Percentiles rank a stretch among this genome's conserved stretches.
These are phyloP conservation scores for Monosporozyma yasuniensis DNA, from an alignment of 805 yeast species.

Conservation along the genomic window DNA sequence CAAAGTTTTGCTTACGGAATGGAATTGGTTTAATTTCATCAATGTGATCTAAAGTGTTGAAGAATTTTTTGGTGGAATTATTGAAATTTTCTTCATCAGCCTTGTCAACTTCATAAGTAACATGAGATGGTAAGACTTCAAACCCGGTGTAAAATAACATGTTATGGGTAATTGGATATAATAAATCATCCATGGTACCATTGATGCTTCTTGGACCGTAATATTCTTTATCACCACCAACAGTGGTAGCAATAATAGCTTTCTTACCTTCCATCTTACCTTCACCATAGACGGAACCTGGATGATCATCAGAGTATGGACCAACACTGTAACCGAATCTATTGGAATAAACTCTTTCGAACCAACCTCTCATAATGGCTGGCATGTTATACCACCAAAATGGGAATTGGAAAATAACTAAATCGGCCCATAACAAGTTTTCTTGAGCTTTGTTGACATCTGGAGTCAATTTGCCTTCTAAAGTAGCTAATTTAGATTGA, in stretches of 20 bases:
- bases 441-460: constrained; percentile 22
- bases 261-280: constrained; percentile 18
- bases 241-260: constrained; percentile 8
- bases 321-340: constrained; percentile 20
- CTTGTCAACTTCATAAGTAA: constrained; percentile 8
- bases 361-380: constrained; percentile 25
- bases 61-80: not conserved
- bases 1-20: constrained; percentile 15
- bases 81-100: constrained; percentile 6
- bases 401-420: constrained; percentile 18
- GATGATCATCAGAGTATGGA: constrained; percentile 6
- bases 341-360: constrained; percentile 19
- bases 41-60: constrained; percentile 4
- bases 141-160: constrained; percentile 18
- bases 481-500: constrained; percentile 11
- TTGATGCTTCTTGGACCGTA: constrained; percentile 16
- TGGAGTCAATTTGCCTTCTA: constrained; percentile 8
- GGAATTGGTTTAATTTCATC: constrained; percentile 10
- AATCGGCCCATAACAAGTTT: constrained; percentile 12
- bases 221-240: constrained; percentile 12
- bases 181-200: constrained; percentile 16
- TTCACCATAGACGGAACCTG: constrained; percentile 17
- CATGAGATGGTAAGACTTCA: constrained; percentile 16
- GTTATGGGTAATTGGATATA: constrained; percentile 20
- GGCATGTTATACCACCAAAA: constrained; percentile 25